phyloP scores from a whole-genome alignment of 495 filamentous ascomycete species.

The Thermochaetoides thermophila region DNA sequence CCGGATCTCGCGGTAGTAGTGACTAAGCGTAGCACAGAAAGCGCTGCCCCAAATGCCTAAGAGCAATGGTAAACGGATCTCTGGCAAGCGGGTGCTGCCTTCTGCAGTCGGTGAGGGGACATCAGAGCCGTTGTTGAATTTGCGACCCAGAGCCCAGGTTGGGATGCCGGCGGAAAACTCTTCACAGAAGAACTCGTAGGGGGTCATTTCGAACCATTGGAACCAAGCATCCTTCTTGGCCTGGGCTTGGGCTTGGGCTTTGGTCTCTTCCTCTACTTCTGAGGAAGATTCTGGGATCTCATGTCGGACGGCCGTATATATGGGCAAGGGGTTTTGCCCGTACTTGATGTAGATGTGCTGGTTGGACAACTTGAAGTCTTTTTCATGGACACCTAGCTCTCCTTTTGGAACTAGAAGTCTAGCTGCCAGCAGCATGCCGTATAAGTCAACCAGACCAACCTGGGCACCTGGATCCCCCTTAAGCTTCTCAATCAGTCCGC shows the following conservation, averaged over 20 bases:
- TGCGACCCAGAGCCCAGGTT: constrained; percentile 79
- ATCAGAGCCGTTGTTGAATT: constrained; percentile 57
- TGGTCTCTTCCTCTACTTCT: constrained; percentile 38
- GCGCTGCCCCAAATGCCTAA: constrained; percentile 91
- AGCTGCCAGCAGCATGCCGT: constrained; percentile 72
- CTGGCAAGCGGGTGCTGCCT: constrained; percentile 58
- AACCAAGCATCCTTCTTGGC: constrained; percentile 77
- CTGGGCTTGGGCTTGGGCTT: constrained; percentile 49
- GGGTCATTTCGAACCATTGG: constrained; percentile 95
- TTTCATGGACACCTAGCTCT: constrained; percentile 56
- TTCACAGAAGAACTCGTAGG: constrained; percentile 93
- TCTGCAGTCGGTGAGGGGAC: constrained; percentile 34
- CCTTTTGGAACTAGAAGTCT: constrained; percentile 74
- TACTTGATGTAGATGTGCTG: constrained; percentile 56
- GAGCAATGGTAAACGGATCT: constrained; percentile 62
- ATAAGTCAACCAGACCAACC: constrained; percentile 84
- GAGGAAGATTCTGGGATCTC: no score
- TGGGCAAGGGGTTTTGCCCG: constrained; percentile 75
- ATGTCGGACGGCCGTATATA: constrained; percentile 88
- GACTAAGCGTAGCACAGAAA: constrained; percentile 85
- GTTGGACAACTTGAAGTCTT: constrained; percentile 77
- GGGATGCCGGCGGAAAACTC: constrained; percentile 80
- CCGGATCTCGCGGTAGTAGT: constrained; percentile 88
- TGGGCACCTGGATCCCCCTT: constrained; percentile 66
- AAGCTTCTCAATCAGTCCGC: constrained; percentile 77